Percentiles rank a stretch among this genome's conserved stretches.
These are phyloP conservation scores for Ampelocalamus luodianensis DNA, from an alignment of 176 grass and related monocot genomes.

Conservation along the genomic window DNA sequence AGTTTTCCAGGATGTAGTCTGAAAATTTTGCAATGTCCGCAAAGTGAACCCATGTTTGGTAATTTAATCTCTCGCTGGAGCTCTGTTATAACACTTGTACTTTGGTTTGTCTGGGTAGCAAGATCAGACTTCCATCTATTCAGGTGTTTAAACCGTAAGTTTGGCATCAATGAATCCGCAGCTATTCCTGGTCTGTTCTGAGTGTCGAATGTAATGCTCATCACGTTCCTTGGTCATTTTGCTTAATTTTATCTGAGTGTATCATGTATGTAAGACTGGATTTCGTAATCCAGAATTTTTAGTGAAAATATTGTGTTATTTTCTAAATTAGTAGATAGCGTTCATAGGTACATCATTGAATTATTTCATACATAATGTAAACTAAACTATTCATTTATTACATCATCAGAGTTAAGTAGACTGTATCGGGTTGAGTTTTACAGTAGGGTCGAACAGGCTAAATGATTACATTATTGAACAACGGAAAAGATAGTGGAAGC, in stretches of 20 bases:
- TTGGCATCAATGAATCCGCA: not conserved
- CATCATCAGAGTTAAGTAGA: too few species aligned
- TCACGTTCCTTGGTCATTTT: not conserved
- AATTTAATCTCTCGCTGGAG: constrained; percentile 25
- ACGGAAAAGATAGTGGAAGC: too few species aligned
- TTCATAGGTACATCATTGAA: too few species aligned
- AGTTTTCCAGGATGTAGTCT: constrained; percentile 31
- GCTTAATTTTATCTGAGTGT: not conserved
- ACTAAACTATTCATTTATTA: too few species aligned
- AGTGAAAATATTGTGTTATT: too few species aligned
- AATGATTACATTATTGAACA: too few species aligned
- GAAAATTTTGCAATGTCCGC: constrained; percentile 32
- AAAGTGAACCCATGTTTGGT: constrained; percentile 37
- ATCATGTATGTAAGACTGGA: too few species aligned
- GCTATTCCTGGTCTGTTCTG: not conserved
- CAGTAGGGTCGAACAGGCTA: too few species aligned
- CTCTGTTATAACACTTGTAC: not conserved
- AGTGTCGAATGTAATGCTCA: not conserved
- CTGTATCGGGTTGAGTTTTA: too few species aligned
- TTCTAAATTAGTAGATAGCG: too few species aligned
- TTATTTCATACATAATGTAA: too few species aligned
- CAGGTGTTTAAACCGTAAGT: not conserved
- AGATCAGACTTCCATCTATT: not conserved
- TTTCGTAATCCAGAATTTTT: too few species aligned
- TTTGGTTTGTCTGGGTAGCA: not conserved